Evolutionary conservation across 805 yeast species (phyloP), one percentile per base, ranked within the genome.

Genomic region (Zygotorulaspora danielsina): DNA sequence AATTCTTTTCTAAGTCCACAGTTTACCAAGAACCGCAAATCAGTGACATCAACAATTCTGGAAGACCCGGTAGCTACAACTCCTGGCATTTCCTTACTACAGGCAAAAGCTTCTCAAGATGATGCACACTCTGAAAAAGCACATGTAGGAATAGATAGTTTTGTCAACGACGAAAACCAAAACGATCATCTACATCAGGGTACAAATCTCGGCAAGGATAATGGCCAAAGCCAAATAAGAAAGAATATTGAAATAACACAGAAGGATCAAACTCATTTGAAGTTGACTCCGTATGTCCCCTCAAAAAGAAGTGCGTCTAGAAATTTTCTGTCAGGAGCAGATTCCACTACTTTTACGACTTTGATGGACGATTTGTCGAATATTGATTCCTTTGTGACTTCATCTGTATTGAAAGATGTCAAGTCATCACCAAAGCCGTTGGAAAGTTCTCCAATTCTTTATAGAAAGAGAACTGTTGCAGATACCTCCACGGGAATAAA

Each of bases 331-430:
- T 36, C 48, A 5, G 48, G 48, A 11, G 40, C 46, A 10, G 48
- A 47, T 32, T 41, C 51, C 3, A 39, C 51, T 5, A 35, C 48
- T 2, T 39, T 47, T 12, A 50, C 41, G 21, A 39, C 44, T 25
- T 39, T 54, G 12, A 42, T 54, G 43, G 59, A 56, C 13, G 60
- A 56, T 30, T 34, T 54, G 5, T 49, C 54, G 5, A 42, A 44
- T 11, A 40, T 53, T 13, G 55, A 56, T 32, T 46, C 59, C 2
- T 33, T 56, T 7, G 53, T 54, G 4, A 51, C 59, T n/a, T 55
- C 63, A 2, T 54, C 63, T 3, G 50, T 48, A 7, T 27, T 55
- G 11, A 50, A 51, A 33, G 50, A 46, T 33, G 31, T 42, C 3
- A 47, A 50, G 29, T 16, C 43, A 2, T 24, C 46, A 2, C 44